Evolutionary conservation across 345 rosid genomes (phyloP).

Genomic region (Boechera divaricarpa): DNA sequence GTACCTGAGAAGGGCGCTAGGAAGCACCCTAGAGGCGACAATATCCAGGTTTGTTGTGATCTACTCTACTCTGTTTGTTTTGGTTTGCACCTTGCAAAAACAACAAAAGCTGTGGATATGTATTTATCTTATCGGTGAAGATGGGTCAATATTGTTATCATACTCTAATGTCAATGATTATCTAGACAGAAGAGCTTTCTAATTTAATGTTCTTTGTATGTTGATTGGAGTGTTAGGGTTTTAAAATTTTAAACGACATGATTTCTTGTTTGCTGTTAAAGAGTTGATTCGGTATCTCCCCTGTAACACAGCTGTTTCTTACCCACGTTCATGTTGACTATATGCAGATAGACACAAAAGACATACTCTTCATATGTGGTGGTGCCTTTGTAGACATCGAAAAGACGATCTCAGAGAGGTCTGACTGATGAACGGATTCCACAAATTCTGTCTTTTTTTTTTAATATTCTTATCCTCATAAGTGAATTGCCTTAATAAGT

Average conservation of each 20-base stretch:
- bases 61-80: slow-evolving; percentile 28
- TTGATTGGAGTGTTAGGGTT: slow-evolving; percentile 2
- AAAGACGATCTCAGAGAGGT: slow-evolving; percentile 99
- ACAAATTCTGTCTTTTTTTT: background rate
- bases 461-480: background rate
- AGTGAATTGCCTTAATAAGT: slow-evolving; percentile 4
- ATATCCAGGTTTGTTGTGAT: slow-evolving; percentile 79
- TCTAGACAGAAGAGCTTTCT: background rate
- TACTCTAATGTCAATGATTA: background rate
- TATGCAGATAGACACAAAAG: slow-evolving; percentile 93
- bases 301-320: slow-evolving; percentile 19
- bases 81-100: slow-evolving; percentile 4
- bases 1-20: slow-evolving; percentile 99
- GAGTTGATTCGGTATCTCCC: slow-evolving; percentile 6
- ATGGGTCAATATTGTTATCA: background rate
- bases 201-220: slow-evolving; percentile 4
- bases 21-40: slow-evolving; percentile 99
- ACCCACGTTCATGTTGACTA: background rate
- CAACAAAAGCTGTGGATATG: slow-evolving; percentile 12
- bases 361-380: slow-evolving; percentile 97
- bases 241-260: background rate
- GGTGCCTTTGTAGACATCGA: slow-evolving; percentile 98
- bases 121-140: background rate
- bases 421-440: slow-evolving; percentile 11
- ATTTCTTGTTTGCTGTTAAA: background rate